Base-by-base conservation (phyloP, 2,329 filamentous ascomycete genomes). In the Rhexocercosporidium sp. region DNA sequence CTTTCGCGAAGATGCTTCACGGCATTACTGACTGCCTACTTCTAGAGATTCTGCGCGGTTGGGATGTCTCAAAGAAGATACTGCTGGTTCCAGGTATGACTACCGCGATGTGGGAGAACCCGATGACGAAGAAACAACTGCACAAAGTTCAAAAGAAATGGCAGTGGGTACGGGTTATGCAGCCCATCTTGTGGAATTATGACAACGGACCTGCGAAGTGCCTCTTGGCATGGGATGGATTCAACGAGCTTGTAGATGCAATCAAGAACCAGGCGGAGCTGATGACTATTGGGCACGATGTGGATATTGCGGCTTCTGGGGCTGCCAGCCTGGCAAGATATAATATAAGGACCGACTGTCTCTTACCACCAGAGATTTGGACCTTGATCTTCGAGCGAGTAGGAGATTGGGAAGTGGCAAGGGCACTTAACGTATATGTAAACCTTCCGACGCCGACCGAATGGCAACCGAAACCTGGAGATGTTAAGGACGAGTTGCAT, bases 81-180 rank as follows among this genome's bases (percentile, higher is more conserved):
- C 81, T 97, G 59, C 82, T 97, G 66, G 90, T 97, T 7, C 94
- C 94, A 0, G 93, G 92, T 71, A 96, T 97, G 94, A 95, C 92
- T 39, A 88, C 88, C 1, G 86, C 92, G 68, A 94, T 95, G 88
- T 97, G 93, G 93, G 89, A 94, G 76, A 94, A 96, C 74, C 93
- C 94, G 2, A 90, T 94, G 81, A 97, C 93, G 18, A 92, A 92
- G 81, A 91, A 93, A 74, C 94, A 97, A 76, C 85, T 97, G 68
- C 91, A 88, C 79, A 96, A 96, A 79, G 88, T 97, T 49, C 86
- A 90, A 70, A 84, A 88, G 70, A 94, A 93, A 77, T 97, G 93
- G 93, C 90, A 90, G 62, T 97, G 93, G 93, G 87, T 97, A 62
- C 87, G 91, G 69, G 88, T 96, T 51, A 85, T 97, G 77, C 85